phyloP scores from a whole-genome alignment of 2,329 filamentous ascomycete genomes.

The Stagonosporopsis tanaceti region DNA sequence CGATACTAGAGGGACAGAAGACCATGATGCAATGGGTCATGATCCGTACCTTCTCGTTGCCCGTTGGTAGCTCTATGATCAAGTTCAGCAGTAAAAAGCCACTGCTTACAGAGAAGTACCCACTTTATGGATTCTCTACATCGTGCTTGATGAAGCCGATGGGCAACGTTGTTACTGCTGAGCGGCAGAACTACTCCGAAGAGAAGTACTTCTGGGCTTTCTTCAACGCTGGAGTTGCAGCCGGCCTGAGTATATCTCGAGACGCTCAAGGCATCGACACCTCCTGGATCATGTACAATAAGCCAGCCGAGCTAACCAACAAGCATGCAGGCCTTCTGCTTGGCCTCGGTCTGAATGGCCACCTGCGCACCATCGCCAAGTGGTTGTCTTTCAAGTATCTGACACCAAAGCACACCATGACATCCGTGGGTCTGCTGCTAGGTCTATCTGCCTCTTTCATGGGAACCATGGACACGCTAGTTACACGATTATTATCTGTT shows the following conservation, averaged over 20 bases:
- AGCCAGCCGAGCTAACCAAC: slow-evolving; percentile 89
- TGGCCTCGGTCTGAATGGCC: slow-evolving; percentile 90
- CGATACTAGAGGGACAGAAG: slow-evolving; percentile 91
- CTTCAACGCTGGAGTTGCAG: slow-evolving; percentile 96
- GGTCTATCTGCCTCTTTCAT: slow-evolving; percentile 93
- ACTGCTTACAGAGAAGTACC: slow-evolving; percentile 89
- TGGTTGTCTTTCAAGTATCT: slow-evolving; percentile 99
- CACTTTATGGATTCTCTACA: slow-evolving; percentile 88
- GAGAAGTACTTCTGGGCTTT: slow-evolving; percentile 99
- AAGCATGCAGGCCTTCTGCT: slow-evolving; percentile 95
- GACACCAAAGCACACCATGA: slow-evolving; percentile 99
- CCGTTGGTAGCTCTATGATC: slow-evolving; percentile 84
- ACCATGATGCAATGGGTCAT: slow-evolving; percentile 86
- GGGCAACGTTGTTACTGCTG: slow-evolving; percentile 91
- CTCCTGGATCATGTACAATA: slow-evolving; percentile 99
- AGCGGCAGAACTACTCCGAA: slow-evolving; percentile 85
- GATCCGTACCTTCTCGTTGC: slow-evolving; percentile 85
- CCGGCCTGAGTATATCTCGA: slow-evolving; percentile 87
- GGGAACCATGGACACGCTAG: slow-evolving; percentile 95
- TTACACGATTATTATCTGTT: slow-evolving; percentile 91
- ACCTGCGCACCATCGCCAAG: slow-evolving; percentile 92
- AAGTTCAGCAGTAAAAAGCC: slow-evolving; percentile 89
- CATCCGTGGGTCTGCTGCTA: slow-evolving; percentile 91
- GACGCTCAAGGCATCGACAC: slow-evolving; percentile 94
- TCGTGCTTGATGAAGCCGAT: slow-evolving; percentile 91